Base-by-base conservation (phyloP, 163 green algal species). In the Chlorella variabilis region DNA sequence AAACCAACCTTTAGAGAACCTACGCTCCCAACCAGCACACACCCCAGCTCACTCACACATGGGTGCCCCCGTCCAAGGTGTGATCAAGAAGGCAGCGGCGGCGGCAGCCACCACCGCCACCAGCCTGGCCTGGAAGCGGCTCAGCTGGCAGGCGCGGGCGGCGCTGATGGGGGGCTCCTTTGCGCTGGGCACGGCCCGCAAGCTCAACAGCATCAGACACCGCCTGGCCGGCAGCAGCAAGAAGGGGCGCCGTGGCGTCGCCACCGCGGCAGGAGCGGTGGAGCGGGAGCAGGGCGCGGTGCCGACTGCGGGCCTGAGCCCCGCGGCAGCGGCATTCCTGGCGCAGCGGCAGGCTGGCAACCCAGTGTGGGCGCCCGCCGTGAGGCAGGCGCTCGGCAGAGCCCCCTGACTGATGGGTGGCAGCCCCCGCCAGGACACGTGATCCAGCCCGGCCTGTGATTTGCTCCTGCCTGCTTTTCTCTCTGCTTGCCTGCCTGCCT, bases 121-220 rank as follows among this genome's bases (percentile, higher is more conserved):
- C 4, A 36, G 6, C n/a, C 20, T 71, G 2, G 74, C 74, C 29
- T 80, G 58, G 58, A 80, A 71, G 21, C 58, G 74, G 17, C 74
- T 80, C 29, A 27, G 20, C 29, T 80, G 74, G 74, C 74, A 59
- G 39, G 74, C 58, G 13, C n/a, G 74, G n/a, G 58, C 74, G 0
- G 74, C 58, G 2, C n/a, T 80, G 58, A 80, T 59, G 42, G 74
- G 74, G n/a, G 58, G 58, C 39, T 61, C 39, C 3, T 71, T 80
- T 29, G 58, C 33, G 8, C 39, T 80, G 39, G 74, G 58, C 0
- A 33, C 58, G 0, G 61, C n/a, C 1, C 61, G 58, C 18, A 39
- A 31, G 39, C 58, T 80, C 25, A 71, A 71, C 39, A 45, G 39
- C 39, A 42, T 80, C 29, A 21, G 74, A 1, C 34, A 79, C 17